Percentiles rank a stretch among this genome's conserved stretches.
Conservation (phyloP, 1,284 basidiomycete genomes). For the Coniferiporia sulphurascens region DNA sequence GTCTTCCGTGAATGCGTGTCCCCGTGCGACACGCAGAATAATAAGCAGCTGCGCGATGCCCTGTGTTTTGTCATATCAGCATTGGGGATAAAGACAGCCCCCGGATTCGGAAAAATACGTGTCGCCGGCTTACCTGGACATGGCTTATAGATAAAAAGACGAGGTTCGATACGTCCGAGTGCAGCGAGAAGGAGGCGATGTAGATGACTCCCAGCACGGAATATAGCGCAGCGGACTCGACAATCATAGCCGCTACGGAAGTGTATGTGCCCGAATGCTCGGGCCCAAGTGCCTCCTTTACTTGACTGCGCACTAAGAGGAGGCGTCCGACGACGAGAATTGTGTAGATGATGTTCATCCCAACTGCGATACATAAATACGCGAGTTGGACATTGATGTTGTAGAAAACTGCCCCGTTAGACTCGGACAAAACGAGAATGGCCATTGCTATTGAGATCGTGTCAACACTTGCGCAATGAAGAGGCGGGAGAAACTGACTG, state of each 20-base stretch:
- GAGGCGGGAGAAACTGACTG: conserved; percentile 2
- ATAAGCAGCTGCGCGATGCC: too few species aligned
- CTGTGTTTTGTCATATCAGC: too few species aligned
- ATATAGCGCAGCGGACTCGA: conserved; percentile 28
- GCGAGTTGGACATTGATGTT: conserved; percentile 25
- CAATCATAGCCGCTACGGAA: conserved; percentile 21
- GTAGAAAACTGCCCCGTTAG: conserved; percentile 23
- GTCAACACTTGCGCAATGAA: not conserved
- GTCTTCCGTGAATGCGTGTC: too few species aligned
- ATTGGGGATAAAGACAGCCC: too few species aligned
- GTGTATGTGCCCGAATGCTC: conserved; percentile 24
- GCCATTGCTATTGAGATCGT: conserved; percentile 23
- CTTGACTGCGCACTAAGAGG: conserved; percentile 19
- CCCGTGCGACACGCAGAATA: too few species aligned
- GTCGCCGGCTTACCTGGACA: conserved; percentile 3
- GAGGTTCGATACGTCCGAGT: conserved; percentile 1
- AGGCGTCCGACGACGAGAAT: conserved; percentile 27
- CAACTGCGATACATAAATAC: conserved; percentile 28
- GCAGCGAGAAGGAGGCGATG: not conserved
- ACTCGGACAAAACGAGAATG: conserved; percentile 24
- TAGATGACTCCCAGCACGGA: conserved; percentile 1
- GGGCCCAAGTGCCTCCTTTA: conserved; percentile 19
- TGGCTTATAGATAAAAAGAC: conserved; percentile 11
- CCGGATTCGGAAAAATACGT: not conserved
- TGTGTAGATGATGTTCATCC: conserved; percentile 28